A percentile compares a stretch with the other conserved stretches of the same genome.
Conservation (phyloP, 768 basidiomycete genomes). For the Cystobasidium tubakii region DNA sequence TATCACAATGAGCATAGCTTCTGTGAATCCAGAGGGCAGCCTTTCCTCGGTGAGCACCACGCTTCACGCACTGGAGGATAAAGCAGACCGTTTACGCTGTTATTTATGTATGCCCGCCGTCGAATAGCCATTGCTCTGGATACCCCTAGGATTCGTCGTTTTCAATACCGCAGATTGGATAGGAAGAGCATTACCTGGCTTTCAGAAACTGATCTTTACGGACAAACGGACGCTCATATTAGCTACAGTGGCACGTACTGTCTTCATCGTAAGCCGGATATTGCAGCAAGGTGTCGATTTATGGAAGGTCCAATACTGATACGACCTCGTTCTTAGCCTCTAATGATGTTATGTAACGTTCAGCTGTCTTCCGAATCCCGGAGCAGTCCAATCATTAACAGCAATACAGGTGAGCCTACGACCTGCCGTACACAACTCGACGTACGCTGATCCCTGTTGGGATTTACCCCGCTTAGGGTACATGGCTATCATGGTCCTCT, state of each 20-base stretch:
- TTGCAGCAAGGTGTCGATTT: not conserved
- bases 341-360: constrained; percentile 46
- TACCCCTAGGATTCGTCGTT: constrained; percentile 42
- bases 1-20: constrained; percentile 45
- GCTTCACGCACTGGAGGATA: too few relatives aligned
- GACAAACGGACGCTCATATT: constrained; percentile 36
- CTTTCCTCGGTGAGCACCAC: not conserved
- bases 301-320: too few relatives aligned
- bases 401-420: constrained; percentile 40
- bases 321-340: too few relatives aligned
- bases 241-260: constrained; percentile 35
- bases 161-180: constrained; percentile 46
- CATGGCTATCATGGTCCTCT: constrained; percentile 43
- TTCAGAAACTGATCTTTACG: constrained; percentile 33
- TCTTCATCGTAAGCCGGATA: constrained; percentile 44
- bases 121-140: constrained; percentile 35
- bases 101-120: constrained; percentile 20
- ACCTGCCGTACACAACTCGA: too few relatives aligned
- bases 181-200: constrained; percentile 42
- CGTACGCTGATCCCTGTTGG: too few relatives aligned
- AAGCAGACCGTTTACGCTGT: too few relatives aligned
- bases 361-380: not conserved
- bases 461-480: too few relatives aligned
- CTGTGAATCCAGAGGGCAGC: constrained; percentile 20
- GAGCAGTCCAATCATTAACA: constrained; percentile 34